phyloP scores from a whole-genome alignment of 257 asterid species.

The Solanum lignicaule region DNA sequence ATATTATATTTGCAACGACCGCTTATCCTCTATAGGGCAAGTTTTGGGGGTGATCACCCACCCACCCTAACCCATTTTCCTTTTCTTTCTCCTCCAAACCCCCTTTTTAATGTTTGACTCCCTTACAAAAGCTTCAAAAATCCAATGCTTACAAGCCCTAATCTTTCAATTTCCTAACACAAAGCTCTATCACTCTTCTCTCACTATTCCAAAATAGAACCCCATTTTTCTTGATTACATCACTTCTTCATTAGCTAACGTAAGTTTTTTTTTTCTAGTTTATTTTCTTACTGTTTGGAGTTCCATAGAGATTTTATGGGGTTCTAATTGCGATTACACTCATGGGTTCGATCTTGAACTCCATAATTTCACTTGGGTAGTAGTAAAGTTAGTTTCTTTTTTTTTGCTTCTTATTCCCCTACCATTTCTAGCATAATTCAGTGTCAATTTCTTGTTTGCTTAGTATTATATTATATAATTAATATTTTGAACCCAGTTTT shows the following conservation, averaged over 20 bases:
- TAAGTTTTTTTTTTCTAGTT: not conserved
- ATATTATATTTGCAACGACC: not conserved
- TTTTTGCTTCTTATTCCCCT: not conserved
- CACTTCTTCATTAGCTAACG: not conserved
- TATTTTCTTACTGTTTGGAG: not conserved
- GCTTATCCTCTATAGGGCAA: not conserved
- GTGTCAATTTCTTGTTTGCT: not conserved
- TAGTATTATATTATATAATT: not conserved
- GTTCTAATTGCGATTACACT: not conserved
- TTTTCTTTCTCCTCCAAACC: not conserved
- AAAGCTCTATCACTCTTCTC: not conserved
- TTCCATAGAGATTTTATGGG: not conserved
- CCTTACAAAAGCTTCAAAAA: not conserved
- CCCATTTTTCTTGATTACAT: not conserved
- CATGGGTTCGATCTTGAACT: not conserved
- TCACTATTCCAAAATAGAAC: not conserved
- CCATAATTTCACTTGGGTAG: not conserved
- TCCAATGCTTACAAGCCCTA: not conserved
- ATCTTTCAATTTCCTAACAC: not conserved
- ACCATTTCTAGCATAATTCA: not conserved
- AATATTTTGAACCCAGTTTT: not conserved
- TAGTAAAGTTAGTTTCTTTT: not conserved
- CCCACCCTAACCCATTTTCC: not conserved
- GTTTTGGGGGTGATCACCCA: not conserved
- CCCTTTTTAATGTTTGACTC: not conserved